These are phyloP conservation scores for Vigna unguiculata DNA, from an alignment of 306 rosid species.

Conservation along the genomic window DNA sequence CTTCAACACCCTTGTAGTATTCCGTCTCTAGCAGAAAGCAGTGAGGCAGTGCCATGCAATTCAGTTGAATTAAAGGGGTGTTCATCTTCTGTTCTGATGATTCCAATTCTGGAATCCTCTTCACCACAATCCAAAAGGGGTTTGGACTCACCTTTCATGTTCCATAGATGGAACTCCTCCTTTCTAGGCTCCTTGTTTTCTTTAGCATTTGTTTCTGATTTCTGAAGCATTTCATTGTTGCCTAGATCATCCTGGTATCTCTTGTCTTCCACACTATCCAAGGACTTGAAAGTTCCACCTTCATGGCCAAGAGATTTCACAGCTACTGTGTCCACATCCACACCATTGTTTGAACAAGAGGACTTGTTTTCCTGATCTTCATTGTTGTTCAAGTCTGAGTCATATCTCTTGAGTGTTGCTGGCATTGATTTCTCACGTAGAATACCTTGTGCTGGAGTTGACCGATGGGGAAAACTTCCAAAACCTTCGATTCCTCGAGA, in stretches of 20 bases:
- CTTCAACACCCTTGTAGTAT: slow-evolving; percentile 55
- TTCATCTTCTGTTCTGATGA: slow-evolving; percentile 56
- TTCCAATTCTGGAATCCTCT: slow-evolving; percentile 44
- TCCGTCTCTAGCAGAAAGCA: slow-evolving; percentile 60
- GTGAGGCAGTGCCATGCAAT: slow-evolving; percentile 53
- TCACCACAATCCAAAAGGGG: slow-evolving; percentile 52
- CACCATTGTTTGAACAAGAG: slow-evolving; percentile 33
- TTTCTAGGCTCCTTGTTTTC: slow-evolving; percentile 68
- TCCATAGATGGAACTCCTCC: slow-evolving; percentile 63
- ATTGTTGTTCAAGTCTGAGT: slow-evolving; percentile 51
- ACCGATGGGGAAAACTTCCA: slow-evolving; percentile 71
- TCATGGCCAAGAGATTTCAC: slow-evolving; percentile 24
- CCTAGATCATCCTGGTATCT: slow-evolving; percentile 36
- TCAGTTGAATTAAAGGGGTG: slow-evolving; percentile 72
- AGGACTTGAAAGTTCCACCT: slow-evolving; percentile 16
- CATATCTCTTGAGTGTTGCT: slow-evolving; percentile 50
- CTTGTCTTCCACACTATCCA: slow-evolving; percentile 27
- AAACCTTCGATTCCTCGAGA: slow-evolving; percentile 93
- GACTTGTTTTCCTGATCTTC: slow-evolving; percentile 55
- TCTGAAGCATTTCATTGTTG: slow-evolving; percentile 42
- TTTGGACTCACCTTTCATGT: slow-evolving; percentile 54
- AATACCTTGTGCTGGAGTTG: slow-evolving; percentile 57
- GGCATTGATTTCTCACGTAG: slow-evolving; percentile 58
- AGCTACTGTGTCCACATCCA: slow-evolving; percentile 40
- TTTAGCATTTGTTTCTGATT: slow-evolving; percentile 55